These are phyloP conservation scores for Lentinula detonsa DNA, from an alignment of 768 basidiomycete genomes.

Conservation along the genomic window DNA sequence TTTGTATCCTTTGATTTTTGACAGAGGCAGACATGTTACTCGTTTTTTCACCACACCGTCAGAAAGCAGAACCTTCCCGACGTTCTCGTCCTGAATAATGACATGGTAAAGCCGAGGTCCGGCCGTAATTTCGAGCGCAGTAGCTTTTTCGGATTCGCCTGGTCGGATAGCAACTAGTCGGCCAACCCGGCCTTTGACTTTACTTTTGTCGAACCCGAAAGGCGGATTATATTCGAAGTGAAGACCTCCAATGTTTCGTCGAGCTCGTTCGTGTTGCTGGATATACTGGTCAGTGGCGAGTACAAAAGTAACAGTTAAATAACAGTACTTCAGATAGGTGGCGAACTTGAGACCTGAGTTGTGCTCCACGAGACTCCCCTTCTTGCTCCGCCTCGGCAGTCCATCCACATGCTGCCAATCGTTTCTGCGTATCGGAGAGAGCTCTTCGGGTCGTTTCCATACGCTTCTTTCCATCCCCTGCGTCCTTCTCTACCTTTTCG, in stretches of 20 bases:
- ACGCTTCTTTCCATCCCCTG: slow-evolving; percentile 65
- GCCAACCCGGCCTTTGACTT: slow-evolving; percentile 90
- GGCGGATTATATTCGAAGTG: slow-evolving; percentile 84
- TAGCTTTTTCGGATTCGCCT: slow-evolving; percentile 70
- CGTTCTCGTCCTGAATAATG: slow-evolving; percentile 85
- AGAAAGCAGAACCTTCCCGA: slow-evolving; percentile 80
- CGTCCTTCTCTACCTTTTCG: slow-evolving; percentile 83
- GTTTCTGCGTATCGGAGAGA: slow-evolving; percentile 48
- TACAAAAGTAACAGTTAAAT: not conserved
- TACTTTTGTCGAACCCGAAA: slow-evolving; percentile 73
- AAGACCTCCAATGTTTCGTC: slow-evolving; percentile 59
- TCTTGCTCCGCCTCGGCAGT: slow-evolving; percentile 66
- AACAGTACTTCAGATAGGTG: slow-evolving; percentile 55
- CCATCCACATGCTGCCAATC: slow-evolving; percentile 65
- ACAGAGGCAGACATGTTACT: slow-evolving; percentile 91
- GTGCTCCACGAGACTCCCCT: slow-evolving; percentile 41
- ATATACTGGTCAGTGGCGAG: slow-evolving; percentile 7
- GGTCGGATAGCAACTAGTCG: slow-evolving; percentile 74
- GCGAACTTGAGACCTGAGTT: slow-evolving; percentile 48
- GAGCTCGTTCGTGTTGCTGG: slow-evolving; percentile 65
- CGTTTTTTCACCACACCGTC: slow-evolving; percentile 73
- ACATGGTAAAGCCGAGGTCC: slow-evolving; percentile 90
- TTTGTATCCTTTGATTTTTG: slow-evolving; percentile 72
- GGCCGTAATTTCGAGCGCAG: slow-evolving; percentile 90
- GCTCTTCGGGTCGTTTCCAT: slow-evolving; percentile 53